Base-by-base conservation (phyloP, 345 rosid genomes). In the Citrus cavaleriei region DNA sequence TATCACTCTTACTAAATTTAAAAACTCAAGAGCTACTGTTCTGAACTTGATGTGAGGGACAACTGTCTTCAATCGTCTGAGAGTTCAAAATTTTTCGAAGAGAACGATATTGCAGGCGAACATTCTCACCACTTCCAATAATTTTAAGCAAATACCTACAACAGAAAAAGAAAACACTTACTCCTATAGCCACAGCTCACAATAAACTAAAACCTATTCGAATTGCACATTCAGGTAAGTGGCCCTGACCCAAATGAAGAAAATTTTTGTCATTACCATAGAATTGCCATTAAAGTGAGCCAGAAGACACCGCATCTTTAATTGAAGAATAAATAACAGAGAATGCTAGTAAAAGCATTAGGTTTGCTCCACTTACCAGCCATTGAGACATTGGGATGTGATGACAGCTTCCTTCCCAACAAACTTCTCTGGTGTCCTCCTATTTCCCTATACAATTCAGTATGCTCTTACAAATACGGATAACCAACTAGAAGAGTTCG, bases 351-450 rank as follows among this genome's bases (percentile, higher is more conserved):
- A 81, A 57, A 5, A 60, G 51, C 10, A 54, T 46, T 27, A 30
- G 28, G 13, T n/a, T 21, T 34, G 16, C 7, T 64, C 35, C 40
- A 87, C 93, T 80, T 81, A 96, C 99, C 99, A 96, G 86, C 99
- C 99, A 88, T 96, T 96, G 76, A 93, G 97, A 88, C 98, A 93
- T 68, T 96, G 99, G 77, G 98, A 93, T 81, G 98, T 92, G 79
- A 96, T 91, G 30, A 96, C 75, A 38, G 99, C 99, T 88, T 93
- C 99, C 90, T 92, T 96, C 72, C 99, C 99, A 37, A 96, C 96
- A 89, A 92, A 92, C 80, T 94, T 96, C 79, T 91, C 99, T 0
- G 97, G 98, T 10, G 99, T 96, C 84, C 99, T 89, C 81, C 93
- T 82, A 82, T 96, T 96, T 76, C 98, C 99, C 99, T 96, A 88